Percentiles rank a stretch among this genome's conserved stretches.
Conservation (phyloP, 2,329 filamentous ascomycete species). For the Cylindrodendrum hubeiense region DNA sequence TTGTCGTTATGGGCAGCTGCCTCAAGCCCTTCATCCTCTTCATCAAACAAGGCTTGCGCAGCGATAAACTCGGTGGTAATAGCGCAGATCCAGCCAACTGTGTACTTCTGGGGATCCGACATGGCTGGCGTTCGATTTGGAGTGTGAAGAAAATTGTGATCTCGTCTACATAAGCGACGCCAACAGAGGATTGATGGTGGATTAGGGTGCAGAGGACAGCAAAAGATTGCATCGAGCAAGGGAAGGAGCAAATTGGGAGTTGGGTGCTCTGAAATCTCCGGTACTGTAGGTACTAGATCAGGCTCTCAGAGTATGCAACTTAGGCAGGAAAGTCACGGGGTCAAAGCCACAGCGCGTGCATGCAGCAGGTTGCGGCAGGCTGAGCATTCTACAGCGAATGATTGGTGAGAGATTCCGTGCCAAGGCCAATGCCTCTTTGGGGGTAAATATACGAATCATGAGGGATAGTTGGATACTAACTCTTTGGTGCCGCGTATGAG, state of each 20-base stretch:
- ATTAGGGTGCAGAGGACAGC: no score
- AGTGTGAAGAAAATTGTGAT: not conserved
- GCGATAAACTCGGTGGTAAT: constrained; percentile 52
- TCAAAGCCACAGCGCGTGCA: not conserved
- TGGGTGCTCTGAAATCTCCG: no score
- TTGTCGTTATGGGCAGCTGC: constrained; percentile 42
- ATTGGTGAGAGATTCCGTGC: not conserved
- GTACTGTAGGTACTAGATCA: no score
- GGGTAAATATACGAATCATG: no score
- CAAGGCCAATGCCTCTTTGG: no score
- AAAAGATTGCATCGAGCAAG: no score
- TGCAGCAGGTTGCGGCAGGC: not conserved
- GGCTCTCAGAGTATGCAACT: not conserved
- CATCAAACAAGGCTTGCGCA: constrained; percentile 54
- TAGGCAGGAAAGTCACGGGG: no score
- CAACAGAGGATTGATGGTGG: no score
- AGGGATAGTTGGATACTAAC: no score
- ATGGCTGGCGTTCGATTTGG: constrained; percentile 7
- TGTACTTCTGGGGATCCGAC: constrained; percentile 46
- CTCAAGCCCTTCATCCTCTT: constrained; percentile 47
- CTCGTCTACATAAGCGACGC: not conserved
- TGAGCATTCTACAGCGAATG: not conserved
- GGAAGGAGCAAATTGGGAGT: no score
- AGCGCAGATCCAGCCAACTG: constrained; percentile 59
- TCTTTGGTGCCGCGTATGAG: no score